Conservation (phyloP, 768 basidiomycete genomes). For the Serendipita indica region DNA sequence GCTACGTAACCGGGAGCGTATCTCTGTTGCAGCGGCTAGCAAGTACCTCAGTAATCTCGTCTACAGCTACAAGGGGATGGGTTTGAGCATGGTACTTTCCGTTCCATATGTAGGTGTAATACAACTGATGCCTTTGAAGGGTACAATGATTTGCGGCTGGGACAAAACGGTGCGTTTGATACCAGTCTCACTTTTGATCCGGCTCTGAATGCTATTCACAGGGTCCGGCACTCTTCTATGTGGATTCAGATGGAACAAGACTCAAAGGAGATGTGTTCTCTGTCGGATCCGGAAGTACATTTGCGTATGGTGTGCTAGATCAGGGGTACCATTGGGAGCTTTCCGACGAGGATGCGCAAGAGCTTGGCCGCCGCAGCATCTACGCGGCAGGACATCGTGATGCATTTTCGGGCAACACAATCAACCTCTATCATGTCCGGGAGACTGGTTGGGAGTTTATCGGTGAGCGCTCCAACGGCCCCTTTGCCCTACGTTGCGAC, state of each 20-base stretch:
- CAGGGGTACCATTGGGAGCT: slow-evolving; percentile 92
- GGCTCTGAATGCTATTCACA: slow-evolving; percentile 20
- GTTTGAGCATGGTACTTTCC: slow-evolving; percentile 72
- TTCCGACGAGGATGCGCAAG: slow-evolving; percentile 83
- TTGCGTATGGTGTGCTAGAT: slow-evolving; percentile 97
- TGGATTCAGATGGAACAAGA: slow-evolving; percentile 92
- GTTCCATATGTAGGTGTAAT: not conserved
- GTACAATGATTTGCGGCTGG: slow-evolving; percentile 99
- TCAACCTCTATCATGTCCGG: slow-evolving; percentile 92
- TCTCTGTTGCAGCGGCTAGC: slow-evolving; percentile 97
- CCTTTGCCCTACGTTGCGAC: slow-evolving; percentile 13
- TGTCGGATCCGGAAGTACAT: slow-evolving; percentile 94
- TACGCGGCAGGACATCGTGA: slow-evolving; percentile 95
- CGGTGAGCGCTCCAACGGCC: slow-evolving; percentile 31
- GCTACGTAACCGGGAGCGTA: slow-evolving; percentile 88
- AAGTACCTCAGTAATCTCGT: slow-evolving; percentile 96
- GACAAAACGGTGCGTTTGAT: slow-evolving; percentile 71
- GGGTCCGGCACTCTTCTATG: slow-evolving; percentile 93
- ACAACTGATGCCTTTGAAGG: slow-evolving; percentile 32
- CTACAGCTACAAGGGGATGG: slow-evolving; percentile 98
- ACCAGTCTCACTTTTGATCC: not conserved
- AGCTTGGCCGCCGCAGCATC: slow-evolving; percentile 84
- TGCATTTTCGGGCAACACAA: slow-evolving; percentile 89
- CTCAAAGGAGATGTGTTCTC: slow-evolving; percentile 97
- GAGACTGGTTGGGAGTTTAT: slow-evolving; percentile 94